Conservation (phyloP, 306 rosid genomes). For the Trichosanthes truncata region DNA sequence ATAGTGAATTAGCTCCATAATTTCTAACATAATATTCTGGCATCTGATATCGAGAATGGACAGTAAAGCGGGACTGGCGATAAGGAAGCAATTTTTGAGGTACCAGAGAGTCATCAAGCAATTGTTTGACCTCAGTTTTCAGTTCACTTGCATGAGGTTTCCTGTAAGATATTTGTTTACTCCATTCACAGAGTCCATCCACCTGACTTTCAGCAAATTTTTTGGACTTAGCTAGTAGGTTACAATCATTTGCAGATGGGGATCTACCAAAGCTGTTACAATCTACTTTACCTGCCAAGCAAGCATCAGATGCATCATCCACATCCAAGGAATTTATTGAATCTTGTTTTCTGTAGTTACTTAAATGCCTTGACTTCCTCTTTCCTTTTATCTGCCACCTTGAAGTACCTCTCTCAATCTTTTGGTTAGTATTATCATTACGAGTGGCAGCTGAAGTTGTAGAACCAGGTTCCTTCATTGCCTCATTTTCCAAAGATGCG, state of each 20-base stretch:
- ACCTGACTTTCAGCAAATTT: conserved; percentile 31
- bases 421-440: conserved; percentile 23
- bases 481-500: conserved; percentile 36
- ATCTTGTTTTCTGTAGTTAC: conserved; percentile 48
- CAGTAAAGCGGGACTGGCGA: conserved; percentile 63
- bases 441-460: conserved; percentile 35
- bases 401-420: conserved; percentile 62
- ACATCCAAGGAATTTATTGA: conserved; percentile 36
- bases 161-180: conserved; percentile 21
- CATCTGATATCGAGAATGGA: conserved; percentile 59
- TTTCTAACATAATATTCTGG: conserved; percentile 45
- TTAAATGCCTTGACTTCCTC: conserved; percentile 69
- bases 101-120: conserved; percentile 41
- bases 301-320: conserved; percentile 39
- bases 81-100: conserved; percentile 67
- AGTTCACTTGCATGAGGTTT: conserved; percentile 11
- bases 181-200: conserved; percentile 27
- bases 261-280: conserved; percentile 33
- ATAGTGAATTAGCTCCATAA: conserved; percentile 28
- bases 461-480: conserved; percentile 38
- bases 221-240: conserved; percentile 33
- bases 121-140: conserved; percentile 23
- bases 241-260: conserved; percentile 6
- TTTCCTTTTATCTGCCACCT: conserved; percentile 96
- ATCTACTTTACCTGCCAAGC: conserved; percentile 36